These are phyloP conservation scores for Pisolithus tinctorius DNA, from an alignment of 768 basidiomycete genomes.

Conservation along the genomic window DNA sequence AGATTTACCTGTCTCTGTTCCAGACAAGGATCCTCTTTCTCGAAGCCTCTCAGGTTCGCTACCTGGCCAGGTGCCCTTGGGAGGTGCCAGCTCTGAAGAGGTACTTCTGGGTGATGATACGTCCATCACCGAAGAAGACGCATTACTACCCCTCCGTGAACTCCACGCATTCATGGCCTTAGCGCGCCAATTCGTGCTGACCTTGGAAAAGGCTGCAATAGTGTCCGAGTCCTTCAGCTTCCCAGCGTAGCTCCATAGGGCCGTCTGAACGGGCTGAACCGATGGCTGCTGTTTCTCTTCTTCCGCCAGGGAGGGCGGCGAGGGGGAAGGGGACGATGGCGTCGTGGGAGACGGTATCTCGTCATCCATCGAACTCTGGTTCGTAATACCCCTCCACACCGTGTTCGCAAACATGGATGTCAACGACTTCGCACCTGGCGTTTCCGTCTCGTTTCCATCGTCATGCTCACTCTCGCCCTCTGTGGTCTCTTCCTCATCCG, in stretches of 20 bases:
- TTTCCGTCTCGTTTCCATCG: conserved; percentile 43
- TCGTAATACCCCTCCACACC: conserved; percentile 75
- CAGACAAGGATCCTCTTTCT: conserved; percentile 35
- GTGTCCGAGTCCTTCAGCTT: conserved; percentile 70
- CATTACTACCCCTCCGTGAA: conserved; percentile 12
- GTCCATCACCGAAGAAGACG: conserved; percentile 2
- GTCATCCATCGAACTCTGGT: conserved; percentile 66
- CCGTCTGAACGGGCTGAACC: conserved; percentile 25
- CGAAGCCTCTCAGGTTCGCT: background rate
- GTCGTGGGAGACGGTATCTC: conserved; percentile 37
- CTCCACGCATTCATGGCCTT: conserved; percentile 38
- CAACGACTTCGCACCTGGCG: conserved; percentile 30
- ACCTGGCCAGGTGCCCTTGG: conserved; percentile 11
- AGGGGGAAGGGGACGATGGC: conserved; percentile 20
- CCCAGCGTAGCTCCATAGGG: conserved; percentile 65
- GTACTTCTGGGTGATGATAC: conserved; percentile 14
- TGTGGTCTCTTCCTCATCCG: conserved; percentile 15
- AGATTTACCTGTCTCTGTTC: conserved; percentile 26
- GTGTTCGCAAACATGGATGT: conserved; percentile 51
- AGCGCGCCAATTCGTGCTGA: conserved; percentile 70
- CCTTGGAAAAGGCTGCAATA: conserved; percentile 63
- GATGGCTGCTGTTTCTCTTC: conserved; percentile 11
- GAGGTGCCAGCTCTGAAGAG: conserved; percentile 15
- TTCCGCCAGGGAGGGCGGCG: conserved; percentile 13
- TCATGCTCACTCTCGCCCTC: conserved; percentile 25